Base-by-base conservation (phyloP, 2,329 filamentous ascomycete genomes). In the Alternaria sp. region DNA sequence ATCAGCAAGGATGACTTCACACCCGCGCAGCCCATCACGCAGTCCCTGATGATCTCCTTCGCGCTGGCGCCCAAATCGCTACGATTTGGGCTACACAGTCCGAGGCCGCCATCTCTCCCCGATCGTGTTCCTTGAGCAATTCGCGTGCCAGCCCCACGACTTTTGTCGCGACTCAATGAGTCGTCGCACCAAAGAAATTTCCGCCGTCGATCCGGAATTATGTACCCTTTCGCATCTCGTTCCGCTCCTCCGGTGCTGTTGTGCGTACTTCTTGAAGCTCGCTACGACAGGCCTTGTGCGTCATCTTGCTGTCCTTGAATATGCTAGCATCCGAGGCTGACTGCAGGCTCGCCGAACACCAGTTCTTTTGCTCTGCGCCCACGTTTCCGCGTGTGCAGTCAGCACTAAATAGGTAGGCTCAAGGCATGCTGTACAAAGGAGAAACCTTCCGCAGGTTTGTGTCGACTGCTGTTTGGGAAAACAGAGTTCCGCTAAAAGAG, bases 1-100 rank as follows among this genome's bases (percentile, higher is more conserved):
- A 73, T 73, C 70, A 62, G 59, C 70, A 60, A 45, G 50, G 51
- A 63, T 66, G 60, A 68, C 54, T 66, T 66, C 59, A 65, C 46
- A 27, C 52, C 43, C 38, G 58, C 45, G 36, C 45, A 63, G 54
- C 64, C 57, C 46, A 59, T 57, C 43, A 48, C 52, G 18, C 40
- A 57, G 61, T 63, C 59, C 63, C 66, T 67, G 64, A 61, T 60
- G 68, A 72, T 71, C 69, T 44, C 43, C 41, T 54, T 46, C 10
- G 54, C 57, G 28, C 61, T 54, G 58, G 55, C 65, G 59, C 63
- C 65, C 60, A 62, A 64, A 54, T 50, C 54, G 55, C 53, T 49
- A 56, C 49, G 28, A 41, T 57, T 58, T 57, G 57, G 59, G 52
- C 55, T 55, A 55, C 48, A 48, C 50, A 53, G 54, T 28, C 52